Percentiles rank a stretch among this genome's conserved stretches.
These are phyloP conservation scores for Rhododendron henanense DNA, from an alignment of 148 eudicot species.

Conservation along the genomic window DNA sequence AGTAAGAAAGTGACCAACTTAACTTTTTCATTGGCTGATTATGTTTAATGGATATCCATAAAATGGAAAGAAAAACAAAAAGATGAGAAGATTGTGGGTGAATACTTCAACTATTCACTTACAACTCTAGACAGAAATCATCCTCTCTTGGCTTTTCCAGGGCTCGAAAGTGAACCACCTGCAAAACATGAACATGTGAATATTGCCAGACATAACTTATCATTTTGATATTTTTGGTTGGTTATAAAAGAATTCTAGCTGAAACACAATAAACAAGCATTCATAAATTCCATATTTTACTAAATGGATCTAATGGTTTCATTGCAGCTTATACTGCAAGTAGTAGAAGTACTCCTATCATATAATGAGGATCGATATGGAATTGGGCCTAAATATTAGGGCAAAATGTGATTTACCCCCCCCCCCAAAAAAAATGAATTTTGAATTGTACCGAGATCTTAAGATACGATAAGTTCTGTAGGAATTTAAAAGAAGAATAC, in stretches of 20 bases:
- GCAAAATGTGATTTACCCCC: too few relatives aligned
- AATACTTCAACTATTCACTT: conserved; percentile 26
- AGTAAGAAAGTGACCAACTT: background rate
- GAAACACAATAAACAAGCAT: background rate
- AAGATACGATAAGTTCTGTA: background rate
- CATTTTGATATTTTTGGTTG: background rate
- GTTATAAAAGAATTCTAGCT: background rate
- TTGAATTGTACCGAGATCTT: background rate
- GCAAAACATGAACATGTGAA: conserved; percentile 11
- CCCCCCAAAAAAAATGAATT: background rate
- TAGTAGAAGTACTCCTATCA: background rate
- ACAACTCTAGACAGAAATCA: conserved; percentile 85
- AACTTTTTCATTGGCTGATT: background rate
- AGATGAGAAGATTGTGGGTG: background rate
- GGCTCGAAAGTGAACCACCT: conserved; percentile 90
- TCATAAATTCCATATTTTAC: background rate
- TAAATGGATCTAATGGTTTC: background rate
- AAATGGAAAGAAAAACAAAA: background rate
- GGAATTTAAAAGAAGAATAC: conserved; percentile 12
- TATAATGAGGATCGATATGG: background rate
- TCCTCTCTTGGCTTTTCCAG: conserved; percentile 91
- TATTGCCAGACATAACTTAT: background rate
- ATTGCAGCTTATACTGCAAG: background rate
- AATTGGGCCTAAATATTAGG: background rate
- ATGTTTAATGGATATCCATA: background rate